These are phyloP conservation scores for Venturia aucupariae DNA, from an alignment of 2,329 filamentous ascomycete genomes.

Conservation along the genomic window DNA sequence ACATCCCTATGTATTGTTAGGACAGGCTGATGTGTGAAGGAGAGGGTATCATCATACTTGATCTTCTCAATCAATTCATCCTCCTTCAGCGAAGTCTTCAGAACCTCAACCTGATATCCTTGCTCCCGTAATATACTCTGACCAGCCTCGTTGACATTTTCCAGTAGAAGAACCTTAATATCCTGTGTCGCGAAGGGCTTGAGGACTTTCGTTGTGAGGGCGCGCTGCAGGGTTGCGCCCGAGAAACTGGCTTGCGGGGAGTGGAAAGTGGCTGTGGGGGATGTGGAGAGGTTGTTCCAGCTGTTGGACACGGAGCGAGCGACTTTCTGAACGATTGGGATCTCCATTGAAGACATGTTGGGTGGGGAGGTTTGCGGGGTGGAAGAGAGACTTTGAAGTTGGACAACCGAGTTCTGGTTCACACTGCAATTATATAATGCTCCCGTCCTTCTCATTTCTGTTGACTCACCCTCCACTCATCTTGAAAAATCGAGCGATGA, in stretches of 20 bases:
- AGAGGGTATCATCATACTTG: conserved; percentile 42
- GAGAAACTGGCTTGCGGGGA: conserved; percentile 59
- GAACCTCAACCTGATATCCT: conserved; percentile 89
- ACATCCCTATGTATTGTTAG: conserved; percentile 55
- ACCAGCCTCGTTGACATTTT: conserved; percentile 92
- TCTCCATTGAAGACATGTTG: conserved; percentile 14
- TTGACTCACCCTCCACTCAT: neutral
- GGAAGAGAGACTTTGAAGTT: neutral
- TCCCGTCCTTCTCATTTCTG: no score
- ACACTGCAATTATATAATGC: neutral
- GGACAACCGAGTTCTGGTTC: neutral
- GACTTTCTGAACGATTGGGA: conserved; percentile 14
- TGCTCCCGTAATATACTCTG: conserved; percentile 71
- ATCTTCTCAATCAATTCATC: conserved; percentile 97
- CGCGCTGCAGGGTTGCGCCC: conserved; percentile 23
- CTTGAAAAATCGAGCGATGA: neutral
- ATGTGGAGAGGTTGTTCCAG: conserved; percentile 51
- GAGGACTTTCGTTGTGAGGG: conserved; percentile 57
- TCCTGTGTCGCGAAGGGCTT: conserved; percentile 95
- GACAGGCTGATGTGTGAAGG: neutral
- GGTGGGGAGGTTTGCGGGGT: no score
- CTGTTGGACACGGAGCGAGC: conserved; percentile 28
- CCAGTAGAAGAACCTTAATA: conserved; percentile 89
- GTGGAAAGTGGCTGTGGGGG: conserved; percentile 65
- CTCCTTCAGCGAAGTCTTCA: conserved; percentile 84